Conservation (phyloP, 148 eudicot genomes). For the Fallopia convolvulus region DNA sequence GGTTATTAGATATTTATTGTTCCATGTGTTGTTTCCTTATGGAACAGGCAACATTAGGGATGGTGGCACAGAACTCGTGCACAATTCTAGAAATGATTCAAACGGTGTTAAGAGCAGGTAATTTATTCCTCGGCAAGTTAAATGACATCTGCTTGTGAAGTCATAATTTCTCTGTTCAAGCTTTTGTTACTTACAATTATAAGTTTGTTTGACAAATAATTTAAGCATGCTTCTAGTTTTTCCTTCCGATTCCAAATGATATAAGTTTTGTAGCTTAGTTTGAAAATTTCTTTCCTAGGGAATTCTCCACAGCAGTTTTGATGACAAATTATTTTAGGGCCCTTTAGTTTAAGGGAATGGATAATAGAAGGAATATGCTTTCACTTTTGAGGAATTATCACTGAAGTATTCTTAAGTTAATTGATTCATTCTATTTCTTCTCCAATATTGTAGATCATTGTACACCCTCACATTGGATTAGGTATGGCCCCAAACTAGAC, state of each 20-base stretch:
- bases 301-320: background rate
- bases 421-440: no score
- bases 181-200: background rate
- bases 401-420: background rate
- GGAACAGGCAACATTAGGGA: slow-evolving; percentile 27
- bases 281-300: background rate
- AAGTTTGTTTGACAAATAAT: background rate
- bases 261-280: background rate
- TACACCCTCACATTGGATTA: background rate
- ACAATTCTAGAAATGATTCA: slow-evolving; percentile 27
- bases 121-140: background rate
- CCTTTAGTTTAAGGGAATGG: background rate
- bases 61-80: slow-evolving; percentile 18
- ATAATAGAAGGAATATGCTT: background rate
- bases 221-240: no score
- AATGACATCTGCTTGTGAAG: background rate
- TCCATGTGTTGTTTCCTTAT: background rate
- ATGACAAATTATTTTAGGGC: background rate
- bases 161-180: background rate
- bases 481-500: background rate
- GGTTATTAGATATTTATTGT: background rate
- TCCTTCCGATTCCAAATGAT: no score
- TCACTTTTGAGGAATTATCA: background rate
- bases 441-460: background rate
- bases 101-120: slow-evolving; percentile 43